Conservation (phyloP, 805 yeast genomes). For the Candida alai region DNA sequence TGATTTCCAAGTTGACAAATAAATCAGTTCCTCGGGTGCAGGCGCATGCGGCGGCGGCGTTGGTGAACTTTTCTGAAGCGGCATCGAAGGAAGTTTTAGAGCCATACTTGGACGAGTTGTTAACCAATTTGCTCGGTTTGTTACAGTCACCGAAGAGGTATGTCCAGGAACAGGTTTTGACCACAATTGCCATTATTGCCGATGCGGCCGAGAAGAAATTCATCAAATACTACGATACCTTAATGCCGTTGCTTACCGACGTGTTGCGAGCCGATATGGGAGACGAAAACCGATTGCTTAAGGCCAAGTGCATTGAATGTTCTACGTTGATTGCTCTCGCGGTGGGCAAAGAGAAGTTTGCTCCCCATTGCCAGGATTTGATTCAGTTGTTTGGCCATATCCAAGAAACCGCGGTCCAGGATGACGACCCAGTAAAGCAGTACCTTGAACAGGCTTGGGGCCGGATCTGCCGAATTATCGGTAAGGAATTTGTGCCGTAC, state of each 20-base stretch:
- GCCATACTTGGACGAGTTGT: constrained; percentile 84
- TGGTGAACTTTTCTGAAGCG: constrained; percentile 91
- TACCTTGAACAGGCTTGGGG: constrained; percentile 96
- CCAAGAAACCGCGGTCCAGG: constrained; percentile 54
- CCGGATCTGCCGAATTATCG: constrained; percentile 81
- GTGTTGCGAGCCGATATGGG: constrained; percentile 79
- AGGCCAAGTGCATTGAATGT: constrained; percentile 95
- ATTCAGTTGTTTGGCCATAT: constrained; percentile 67
- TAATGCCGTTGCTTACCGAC: constrained; percentile 83
- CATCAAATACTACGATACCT: constrained; percentile 85
- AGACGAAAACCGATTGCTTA: constrained; percentile 70
- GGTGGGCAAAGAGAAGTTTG: constrained; percentile 87
- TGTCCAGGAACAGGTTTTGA: constrained; percentile 95
- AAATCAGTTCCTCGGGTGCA: constrained; percentile 87
- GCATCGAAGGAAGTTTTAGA: constrained; percentile 84
- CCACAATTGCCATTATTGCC: constrained; percentile 95
- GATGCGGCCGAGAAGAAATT: constrained; percentile 91
- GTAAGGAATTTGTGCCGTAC: constrained; percentile 80
- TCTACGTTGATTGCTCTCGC: constrained; percentile 91
- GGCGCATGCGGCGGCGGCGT: constrained; percentile 97
- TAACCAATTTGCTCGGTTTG: constrained; percentile 68
- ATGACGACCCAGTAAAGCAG: constrained; percentile 86
- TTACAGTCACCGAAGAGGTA: constrained; percentile 84
- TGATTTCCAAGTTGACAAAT: constrained; percentile 73
- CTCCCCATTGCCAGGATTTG: constrained; percentile 68